Conservation (phyloP, 345 rosid species). For the Boechera divaricarpa region DNA sequence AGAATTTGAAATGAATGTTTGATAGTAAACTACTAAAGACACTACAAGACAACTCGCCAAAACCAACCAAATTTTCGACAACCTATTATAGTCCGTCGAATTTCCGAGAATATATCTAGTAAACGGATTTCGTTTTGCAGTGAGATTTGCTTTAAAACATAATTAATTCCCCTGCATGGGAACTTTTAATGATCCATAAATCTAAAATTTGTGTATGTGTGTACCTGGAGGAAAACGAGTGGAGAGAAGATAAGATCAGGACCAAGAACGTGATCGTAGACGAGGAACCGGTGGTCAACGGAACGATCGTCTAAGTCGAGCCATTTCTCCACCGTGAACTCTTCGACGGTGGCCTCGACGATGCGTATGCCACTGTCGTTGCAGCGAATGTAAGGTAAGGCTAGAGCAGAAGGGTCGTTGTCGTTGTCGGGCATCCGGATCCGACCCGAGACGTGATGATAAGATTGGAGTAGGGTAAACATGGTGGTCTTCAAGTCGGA, state of each 20-base stretch:
- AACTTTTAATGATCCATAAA: not conserved
- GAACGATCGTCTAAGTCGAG: slow-evolving; percentile 38
- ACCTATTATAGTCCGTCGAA: too few relatives aligned
- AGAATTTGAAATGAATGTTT: not conserved
- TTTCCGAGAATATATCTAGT: too few relatives aligned
- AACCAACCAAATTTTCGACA: too few relatives aligned
- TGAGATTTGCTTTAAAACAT: not conserved
- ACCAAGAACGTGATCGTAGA: slow-evolving; percentile 59
- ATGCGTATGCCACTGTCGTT: slow-evolving; percentile 79
- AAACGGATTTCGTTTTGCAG: too few relatives aligned
- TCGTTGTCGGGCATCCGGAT: slow-evolving; percentile 56
- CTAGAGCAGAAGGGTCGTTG: slow-evolving; percentile 26
- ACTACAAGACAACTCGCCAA: too few relatives aligned
- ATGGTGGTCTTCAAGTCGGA: slow-evolving; percentile 53
- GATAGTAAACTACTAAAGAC: not conserved
- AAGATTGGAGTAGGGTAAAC: slow-evolving; percentile 52
- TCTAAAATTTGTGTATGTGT: not conserved
- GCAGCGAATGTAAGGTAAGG: slow-evolving; percentile 64
- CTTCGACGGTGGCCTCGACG: slow-evolving; percentile 57
- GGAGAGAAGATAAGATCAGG: slow-evolving; percentile 84
- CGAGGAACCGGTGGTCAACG: slow-evolving; percentile 46
- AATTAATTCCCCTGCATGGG: not conserved
- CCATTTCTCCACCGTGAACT: slow-evolving; percentile 62
- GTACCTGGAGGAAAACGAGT: slow-evolving; percentile 70
- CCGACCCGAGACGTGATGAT: slow-evolving; percentile 58